Evolutionary conservation across 139 green algal genomes (phyloP).

Genomic region (Micractinium conductrix): DNA sequence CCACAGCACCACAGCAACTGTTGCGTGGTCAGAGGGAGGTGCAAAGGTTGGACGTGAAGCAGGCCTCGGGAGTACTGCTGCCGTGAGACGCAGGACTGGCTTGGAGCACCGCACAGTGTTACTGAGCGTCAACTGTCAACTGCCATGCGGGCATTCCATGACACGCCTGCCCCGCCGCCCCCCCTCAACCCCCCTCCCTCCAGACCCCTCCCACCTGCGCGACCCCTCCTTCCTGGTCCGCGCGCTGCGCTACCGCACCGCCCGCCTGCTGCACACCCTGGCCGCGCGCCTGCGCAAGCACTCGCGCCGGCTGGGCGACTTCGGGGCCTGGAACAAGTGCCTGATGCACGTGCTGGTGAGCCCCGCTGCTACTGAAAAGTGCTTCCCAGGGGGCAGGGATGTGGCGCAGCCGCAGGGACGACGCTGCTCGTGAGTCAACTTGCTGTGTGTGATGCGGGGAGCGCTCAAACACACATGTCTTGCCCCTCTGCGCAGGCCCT

Average conservation of each 20-base stretch:
- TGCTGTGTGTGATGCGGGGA: too few relatives aligned
- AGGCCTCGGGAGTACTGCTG: background rate
- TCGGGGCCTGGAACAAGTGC: constrained; percentile 86
- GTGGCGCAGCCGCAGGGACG: background rate
- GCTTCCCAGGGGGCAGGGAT: background rate
- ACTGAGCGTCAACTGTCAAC: too few relatives aligned
- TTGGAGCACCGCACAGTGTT: too few relatives aligned
- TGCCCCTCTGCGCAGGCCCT: constrained; percentile 27
- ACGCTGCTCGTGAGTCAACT: too few relatives aligned
- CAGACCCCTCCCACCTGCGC: constrained; percentile 65
- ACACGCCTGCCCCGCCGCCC: background rate
- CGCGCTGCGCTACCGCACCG: constrained; percentile 70
- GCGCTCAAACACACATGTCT: too few relatives aligned
- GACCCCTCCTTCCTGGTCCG: constrained; percentile 75
- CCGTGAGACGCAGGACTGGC: too few relatives aligned
- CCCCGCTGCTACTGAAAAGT: background rate
- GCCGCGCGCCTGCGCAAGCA: constrained; percentile 80
- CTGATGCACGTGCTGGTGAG: constrained; percentile 50
- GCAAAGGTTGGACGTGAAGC: background rate
- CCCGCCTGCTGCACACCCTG: constrained; percentile 81
- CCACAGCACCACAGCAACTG: too few relatives aligned
- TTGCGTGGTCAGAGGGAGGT: too few relatives aligned
- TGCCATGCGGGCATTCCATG: background rate
- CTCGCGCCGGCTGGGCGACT: constrained; percentile 60
- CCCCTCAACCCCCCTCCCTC: background rate